Evolutionary conservation across 2,329 filamentous ascomycete genomes (phyloP), one percentile per base, ranked within the genome.

Genomic region (Cladobotryum protrusum): DNA sequence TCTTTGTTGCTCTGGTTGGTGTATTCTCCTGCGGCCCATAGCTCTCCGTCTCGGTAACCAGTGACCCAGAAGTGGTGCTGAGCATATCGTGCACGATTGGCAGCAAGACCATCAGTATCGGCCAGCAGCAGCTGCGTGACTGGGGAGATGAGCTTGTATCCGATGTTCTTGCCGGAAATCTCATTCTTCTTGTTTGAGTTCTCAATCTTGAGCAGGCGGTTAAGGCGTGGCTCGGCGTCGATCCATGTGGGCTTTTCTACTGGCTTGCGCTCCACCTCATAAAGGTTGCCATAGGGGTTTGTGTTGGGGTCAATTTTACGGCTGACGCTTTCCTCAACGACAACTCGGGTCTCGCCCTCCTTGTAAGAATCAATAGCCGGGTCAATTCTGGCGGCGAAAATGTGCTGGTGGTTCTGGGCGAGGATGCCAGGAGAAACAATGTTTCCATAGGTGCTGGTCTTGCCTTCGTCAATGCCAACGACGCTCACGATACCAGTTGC

Each of bases 361-460:
- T 55, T 54, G 52, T 57, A 70, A 20, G 55, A 63, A 54, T 85
- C 82, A 36, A 86, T 74, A 8, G 78, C 78, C 0, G 83, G 82
- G 56, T 88, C 83, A 44, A 87, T 78, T 1, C 84, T 75, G 39
- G 82, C 66, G 19, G 72, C 76, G 61, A 88, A 87, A 40, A 87
- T 73, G 65, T 88, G 85, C 61, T 88, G 85, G 56, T 88, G 84
- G 62, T 86, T 82, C 53, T 82, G 81, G 0, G 84, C 85, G 2
- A 87, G 67, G 0, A 83, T 78, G 0, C 84, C 84, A 0, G 80
- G 77, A 0, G 74, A 72, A 2, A 89, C 83, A 1, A 85, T 70
- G 48, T 79, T 86, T 17, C 82, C 82, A 61, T 76, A 85, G 6
- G 62, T 63, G 59, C 55, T 76, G 18, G 58, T 69, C 50, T 73